Percentiles rank a stretch among this genome's conserved stretches.
phyloP scores from a whole-genome alignment of 1,139 yeast genomes.

The Pichia sp. region DNA sequence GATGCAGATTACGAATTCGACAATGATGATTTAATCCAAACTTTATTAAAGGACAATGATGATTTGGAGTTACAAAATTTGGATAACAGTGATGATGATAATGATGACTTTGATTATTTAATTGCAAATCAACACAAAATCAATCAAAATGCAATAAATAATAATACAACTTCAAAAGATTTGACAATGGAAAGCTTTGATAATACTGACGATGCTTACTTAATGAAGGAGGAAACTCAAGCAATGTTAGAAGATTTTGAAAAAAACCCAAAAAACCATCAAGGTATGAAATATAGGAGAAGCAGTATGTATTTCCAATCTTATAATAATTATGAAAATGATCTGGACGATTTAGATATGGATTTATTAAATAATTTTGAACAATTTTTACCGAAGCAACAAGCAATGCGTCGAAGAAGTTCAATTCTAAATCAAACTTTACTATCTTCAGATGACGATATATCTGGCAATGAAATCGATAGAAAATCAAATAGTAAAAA shows the following conservation, averaged over 20 bases:
- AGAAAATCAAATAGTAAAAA: conserved; percentile 1
- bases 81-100: conserved; percentile 46
- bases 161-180: conserved; percentile 40
- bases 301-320: conserved; percentile 14
- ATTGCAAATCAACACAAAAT: conserved; percentile 23
- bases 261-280: conserved; percentile 26
- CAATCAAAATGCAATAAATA: conserved; percentile 18
- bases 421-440: conserved; percentile 22
- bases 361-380: conserved; percentile 15
- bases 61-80: conserved; percentile 43
- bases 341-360: conserved; percentile 27
- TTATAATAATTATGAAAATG: conserved; percentile 17
- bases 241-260: conserved; percentile 38
- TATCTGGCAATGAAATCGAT: conserved; percentile 7
- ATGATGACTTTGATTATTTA: conserved; percentile 40
- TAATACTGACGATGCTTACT: conserved; percentile 24
- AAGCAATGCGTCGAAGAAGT: conserved; percentile 18
- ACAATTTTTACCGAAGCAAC: conserved; percentile 17
- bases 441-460: conserved; percentile 23
- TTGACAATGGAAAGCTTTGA: conserved; percentile 24
- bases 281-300: conserved; percentile 10
- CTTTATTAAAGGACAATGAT: conserved; percentile 61
- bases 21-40: conserved; percentile 62
- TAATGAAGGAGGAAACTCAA: conserved; percentile 41
- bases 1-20: conserved; percentile 69